Evolutionary conservation across 2,329 filamentous ascomycete species (phyloP).

Genomic region (Diaporthe aspalathi): DNA sequence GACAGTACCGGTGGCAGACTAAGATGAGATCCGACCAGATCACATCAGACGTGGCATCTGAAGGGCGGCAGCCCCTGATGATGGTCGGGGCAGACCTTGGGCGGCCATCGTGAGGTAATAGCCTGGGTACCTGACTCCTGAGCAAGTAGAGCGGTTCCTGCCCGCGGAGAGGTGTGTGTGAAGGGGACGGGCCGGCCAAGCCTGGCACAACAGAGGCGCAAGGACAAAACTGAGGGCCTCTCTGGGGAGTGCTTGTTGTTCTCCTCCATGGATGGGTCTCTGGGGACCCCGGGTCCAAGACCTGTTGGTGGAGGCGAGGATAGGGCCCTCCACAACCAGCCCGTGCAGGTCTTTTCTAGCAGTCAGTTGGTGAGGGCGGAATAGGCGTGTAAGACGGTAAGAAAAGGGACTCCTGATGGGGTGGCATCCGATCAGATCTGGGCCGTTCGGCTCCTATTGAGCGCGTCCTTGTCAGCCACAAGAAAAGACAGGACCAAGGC

Average conservation of each 20-base stretch:
- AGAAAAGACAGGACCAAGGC: not conserved
- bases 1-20: constrained; percentile 32
- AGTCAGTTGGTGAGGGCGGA: not conserved
- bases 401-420: not conserved
- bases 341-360: not conserved
- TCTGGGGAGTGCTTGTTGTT: not conserved
- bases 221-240: not conserved
- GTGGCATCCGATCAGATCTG: constrained; percentile 18
- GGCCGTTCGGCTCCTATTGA: constrained; percentile 18
- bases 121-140: not conserved
- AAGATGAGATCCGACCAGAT: constrained; percentile 27
- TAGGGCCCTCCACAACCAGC: not conserved
- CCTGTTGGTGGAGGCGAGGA: constrained; percentile 7
- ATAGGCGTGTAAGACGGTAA: constrained; percentile 3
- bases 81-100: constrained; percentile 6
- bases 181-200: not conserved
- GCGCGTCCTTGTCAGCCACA: constrained; percentile 14
- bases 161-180: not conserved
- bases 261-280: not conserved
- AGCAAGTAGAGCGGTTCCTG: not conserved
- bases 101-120: constrained; percentile 10
- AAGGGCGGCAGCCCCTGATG: constrained; percentile 2
- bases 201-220: constrained; percentile 5
- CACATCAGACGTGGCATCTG: constrained; percentile 15
- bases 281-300: not conserved